Evolutionary conservation across 2,329 filamentous ascomycete genomes (phyloP), one percentile per base, ranked within the genome.

Genomic region (Aspergillus cejpii): DNA sequence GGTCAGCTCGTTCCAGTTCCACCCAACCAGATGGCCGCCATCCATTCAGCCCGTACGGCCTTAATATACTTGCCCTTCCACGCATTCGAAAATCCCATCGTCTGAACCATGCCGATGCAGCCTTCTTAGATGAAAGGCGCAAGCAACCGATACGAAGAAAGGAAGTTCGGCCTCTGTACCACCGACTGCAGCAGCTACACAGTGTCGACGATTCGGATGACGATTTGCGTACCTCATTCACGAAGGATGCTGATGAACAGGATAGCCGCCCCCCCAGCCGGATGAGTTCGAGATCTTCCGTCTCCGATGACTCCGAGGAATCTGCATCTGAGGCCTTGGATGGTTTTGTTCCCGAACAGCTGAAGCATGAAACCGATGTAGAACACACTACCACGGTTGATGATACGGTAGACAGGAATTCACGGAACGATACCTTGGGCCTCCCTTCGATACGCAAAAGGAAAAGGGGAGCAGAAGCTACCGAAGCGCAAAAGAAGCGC

Each of bases 171-270:
- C 86, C 87, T 5, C 75, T 97, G 14, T 88, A 95, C 62, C 85
- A 94, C 67, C 80, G 83, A 26, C 74, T 92, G 50, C 78, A 85
- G 52, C 79, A 83, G 52, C 79, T 85, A 60, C 85, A 85, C 51
- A 84, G 87, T 33, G 85, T 85, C 28, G 77, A 77, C n/a, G 87
- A 96, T 63, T 94, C 88, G 0, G 90, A 95, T 52, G 90, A 94
- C 54, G 89, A 96, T 51, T 78, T 78, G 37, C 70, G 75, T 39
- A 84, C 79, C 26, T 80, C 84, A 10, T 67, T 83, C 39, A 80
- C 78, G 10, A 77, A 83, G 37, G 88, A 90, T 61, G 94, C 87
- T 0, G 90, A 94, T 61, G 90, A 92, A 53, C 81, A 82, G 26
- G 90, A 92, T 48, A 94, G 87, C 51, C 80, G 85, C 33, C 85